phyloP scores from a whole-genome alignment of 768 basidiomycete species.

The Lactarius evosmus region DNA sequence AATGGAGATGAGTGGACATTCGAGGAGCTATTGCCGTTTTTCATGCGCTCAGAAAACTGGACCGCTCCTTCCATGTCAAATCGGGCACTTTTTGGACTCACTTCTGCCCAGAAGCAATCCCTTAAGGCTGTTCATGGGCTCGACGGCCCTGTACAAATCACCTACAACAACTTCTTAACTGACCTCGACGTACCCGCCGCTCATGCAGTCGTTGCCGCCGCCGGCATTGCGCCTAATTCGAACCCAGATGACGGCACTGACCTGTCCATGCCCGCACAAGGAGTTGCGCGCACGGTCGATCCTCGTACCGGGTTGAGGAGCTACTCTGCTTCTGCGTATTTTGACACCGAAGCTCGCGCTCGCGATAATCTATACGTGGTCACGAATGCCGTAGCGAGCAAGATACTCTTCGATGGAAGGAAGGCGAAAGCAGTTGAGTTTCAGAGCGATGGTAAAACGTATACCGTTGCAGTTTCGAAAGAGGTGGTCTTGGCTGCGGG shows the following conservation, averaged over 20 bases:
- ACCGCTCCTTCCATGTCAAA: conserved; percentile 14
- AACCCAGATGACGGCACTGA: conserved; percentile 26
- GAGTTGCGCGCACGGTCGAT: conserved; percentile 24
- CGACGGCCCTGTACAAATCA: conserved; percentile 18
- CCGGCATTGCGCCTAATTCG: conserved; percentile 16
- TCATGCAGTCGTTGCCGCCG: conserved; percentile 19
- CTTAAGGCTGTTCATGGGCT: conserved; percentile 14
- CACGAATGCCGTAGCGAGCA: conserved; percentile 20
- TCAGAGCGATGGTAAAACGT: conserved; percentile 17
- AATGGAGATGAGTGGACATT: conserved; percentile 26
- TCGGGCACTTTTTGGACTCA: conserved; percentile 16
- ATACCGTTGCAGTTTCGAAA: conserved; percentile 18
- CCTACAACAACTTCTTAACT: conserved; percentile 26
- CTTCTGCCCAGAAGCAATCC: conserved; percentile 14
- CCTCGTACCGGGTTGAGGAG: conserved; percentile 19
- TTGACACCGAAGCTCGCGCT: conserved; percentile 12
- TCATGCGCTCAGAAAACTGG: conserved; percentile 26
- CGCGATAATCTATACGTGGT: conserved; percentile 21
- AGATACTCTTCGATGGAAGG: conserved; percentile 18
- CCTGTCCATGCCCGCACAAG: conserved; percentile 24
- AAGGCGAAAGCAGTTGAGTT: conserved; percentile 23
- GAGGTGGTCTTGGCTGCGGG: conserved; percentile 24
- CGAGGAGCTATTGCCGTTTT: conserved; percentile 21
- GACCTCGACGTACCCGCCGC: conserved; percentile 25
- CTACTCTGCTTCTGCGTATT: conserved; percentile 24